Evolutionary conservation across 177 flowering plant species (phyloP).

Genomic region (Vitis hybrid): DNA sequence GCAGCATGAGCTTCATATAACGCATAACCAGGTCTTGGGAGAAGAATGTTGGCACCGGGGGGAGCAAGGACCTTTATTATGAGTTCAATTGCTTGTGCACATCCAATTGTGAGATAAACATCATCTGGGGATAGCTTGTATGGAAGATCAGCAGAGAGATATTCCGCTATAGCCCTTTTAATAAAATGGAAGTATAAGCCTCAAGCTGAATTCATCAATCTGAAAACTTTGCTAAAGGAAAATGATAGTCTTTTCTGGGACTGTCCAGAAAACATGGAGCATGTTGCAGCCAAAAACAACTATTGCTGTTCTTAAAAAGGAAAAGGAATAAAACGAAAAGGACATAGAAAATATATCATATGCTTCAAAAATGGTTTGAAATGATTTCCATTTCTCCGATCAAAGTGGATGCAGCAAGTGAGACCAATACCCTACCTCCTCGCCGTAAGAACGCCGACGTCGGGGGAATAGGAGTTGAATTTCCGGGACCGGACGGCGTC

Average conservation of each 20-base stretch:
- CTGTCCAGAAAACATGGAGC: no score
- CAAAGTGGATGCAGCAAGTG: no score
- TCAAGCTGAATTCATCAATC: background rate
- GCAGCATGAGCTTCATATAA: conserved; percentile 37
- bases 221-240: no score
- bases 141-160: conserved; percentile 41
- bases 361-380: no score
- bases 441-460: conserved; percentile 41
- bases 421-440: conserved; percentile 32
- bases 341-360: no score
- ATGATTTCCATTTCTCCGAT: no score
- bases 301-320: no score
- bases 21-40: conserved; percentile 52
- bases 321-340: no score
- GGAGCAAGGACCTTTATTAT: conserved; percentile 32
- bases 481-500: conserved; percentile 41
- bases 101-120: conserved; percentile 40
- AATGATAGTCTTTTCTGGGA: no score
- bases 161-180: conserved; percentile 43
- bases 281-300: no score
- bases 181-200: background rate
- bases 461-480: conserved; percentile 47
- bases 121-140: conserved; percentile 38
- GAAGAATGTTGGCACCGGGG: conserved; percentile 48
- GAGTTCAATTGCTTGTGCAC: conserved; percentile 44